Base-by-base conservation (phyloP, 257 asterid species). In the Fraxinus pennsylvanica region DNA sequence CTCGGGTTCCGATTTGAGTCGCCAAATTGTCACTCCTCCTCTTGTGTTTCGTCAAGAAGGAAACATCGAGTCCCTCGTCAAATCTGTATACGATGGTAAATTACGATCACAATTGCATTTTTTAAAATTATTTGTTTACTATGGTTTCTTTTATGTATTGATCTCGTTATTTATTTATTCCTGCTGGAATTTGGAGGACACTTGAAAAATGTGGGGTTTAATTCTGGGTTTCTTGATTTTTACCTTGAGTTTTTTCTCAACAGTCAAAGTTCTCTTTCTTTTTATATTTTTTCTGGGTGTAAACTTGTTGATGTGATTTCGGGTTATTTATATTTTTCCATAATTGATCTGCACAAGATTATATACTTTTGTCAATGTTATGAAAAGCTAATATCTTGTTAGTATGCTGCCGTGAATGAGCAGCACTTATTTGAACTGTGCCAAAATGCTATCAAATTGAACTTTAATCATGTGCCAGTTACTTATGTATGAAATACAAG, bases 11-110 rank as follows among this genome's bases (percentile, higher is more conserved):
- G 50, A 8, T 22, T 52, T 79, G 0, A 66, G 72, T 84, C 80
- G 73, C 59, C 39, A 9, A 78, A 50, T 57, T 70, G 63, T 43
- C 81, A 78, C 85, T 45, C 82, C 84, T 9, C 90, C 92, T 30
- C 91, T 92, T 19, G 96, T 92, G 2, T 92, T 92, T 65, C 91
- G 97, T 0, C 82, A 92, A 76, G 97, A 86, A 82, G 97, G 97
- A 33, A 92, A 92, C 85, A 92, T 92, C 36, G 97, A 91, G 63
- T 87, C 94, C 41, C 93, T 92, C 22, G 97, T 92, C 80, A 92
- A 91, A 87, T 92, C 94, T 39, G 97, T 92, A n/a, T 92, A 92
- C 76, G 85, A 79, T 66, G 93, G 97, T 86, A 29, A 15, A 21
- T 30, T 72, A 15, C 13, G 43, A 35, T 35, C 29, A 35, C 14